phyloP scores from a whole-genome alignment of 2,329 filamentous ascomycete genomes.

The Neofusicoccum sp. region DNA sequence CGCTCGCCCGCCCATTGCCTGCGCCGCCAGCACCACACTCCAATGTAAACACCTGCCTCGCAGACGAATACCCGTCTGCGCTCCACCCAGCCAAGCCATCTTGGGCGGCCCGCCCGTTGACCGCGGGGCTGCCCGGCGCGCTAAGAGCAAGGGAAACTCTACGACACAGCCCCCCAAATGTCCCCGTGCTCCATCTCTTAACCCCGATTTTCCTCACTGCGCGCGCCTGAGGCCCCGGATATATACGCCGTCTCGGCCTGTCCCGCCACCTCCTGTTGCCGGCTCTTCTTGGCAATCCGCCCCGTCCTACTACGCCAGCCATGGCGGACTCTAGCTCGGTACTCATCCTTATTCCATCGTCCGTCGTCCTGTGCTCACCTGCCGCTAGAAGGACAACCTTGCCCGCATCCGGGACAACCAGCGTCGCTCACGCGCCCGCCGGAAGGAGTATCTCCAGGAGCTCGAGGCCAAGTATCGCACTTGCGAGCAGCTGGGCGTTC shows the following conservation, averaged over 20 bases:
- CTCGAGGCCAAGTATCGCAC: slow-evolving; percentile 63
- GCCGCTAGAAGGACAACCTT: slow-evolving; percentile 40
- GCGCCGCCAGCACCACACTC: neutral
- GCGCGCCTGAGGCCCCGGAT: neutral
- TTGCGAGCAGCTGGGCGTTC: slow-evolving; percentile 64
- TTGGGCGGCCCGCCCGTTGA: neutral
- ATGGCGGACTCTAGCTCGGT: neutral
- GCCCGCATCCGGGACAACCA: slow-evolving; percentile 74
- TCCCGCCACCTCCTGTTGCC: neutral
- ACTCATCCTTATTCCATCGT: neutral
- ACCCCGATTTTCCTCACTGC: neutral
- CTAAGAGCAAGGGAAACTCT: neutral
- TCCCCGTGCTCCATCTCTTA: neutral
- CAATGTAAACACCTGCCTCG: neutral
- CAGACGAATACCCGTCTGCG: neutral
- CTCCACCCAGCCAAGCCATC: neutral
- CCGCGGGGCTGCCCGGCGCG: neutral
- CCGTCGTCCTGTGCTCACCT: no score
- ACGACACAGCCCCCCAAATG: neutral
- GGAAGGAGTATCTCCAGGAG: slow-evolving; percentile 70
- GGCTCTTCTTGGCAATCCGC: neutral
- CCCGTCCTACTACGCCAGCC: neutral
- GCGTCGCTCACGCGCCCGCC: slow-evolving; percentile 68
- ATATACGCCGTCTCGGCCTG: neutral
- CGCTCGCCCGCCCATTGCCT: no score